Evolutionary conservation across 306 rosid genomes (phyloP).

Genomic region (Ceratonia siliqua): DNA sequence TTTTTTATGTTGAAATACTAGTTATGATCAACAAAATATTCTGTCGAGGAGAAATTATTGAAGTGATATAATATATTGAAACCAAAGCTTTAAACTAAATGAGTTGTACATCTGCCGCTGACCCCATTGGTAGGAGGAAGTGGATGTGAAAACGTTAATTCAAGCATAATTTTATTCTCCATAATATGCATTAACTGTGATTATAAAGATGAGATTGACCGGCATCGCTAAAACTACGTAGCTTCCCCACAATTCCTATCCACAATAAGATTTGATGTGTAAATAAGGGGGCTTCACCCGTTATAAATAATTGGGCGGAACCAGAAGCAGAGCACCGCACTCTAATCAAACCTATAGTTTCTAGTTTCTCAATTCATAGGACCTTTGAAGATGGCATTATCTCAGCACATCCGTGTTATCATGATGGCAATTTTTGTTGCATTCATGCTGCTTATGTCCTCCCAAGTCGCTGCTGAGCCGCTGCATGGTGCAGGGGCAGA

Average conservation of each 20-base stretch:
- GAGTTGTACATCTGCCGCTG: too few species aligned
- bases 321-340: background rate
- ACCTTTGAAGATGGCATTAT: background rate
- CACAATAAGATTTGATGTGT: too few species aligned
- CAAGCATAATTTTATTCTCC: background rate
- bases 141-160: background rate
- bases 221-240: background rate
- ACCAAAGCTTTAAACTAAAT: too few species aligned
- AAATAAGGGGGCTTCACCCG: too few species aligned
- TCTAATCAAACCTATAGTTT: background rate
- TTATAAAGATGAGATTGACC: background rate
- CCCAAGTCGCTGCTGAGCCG: background rate
- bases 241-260: too few species aligned
- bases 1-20: too few species aligned
- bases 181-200: background rate
- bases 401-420: background rate
- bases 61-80: too few species aligned
- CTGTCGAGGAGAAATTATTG: too few species aligned
- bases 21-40: too few species aligned
- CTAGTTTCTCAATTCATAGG: background rate
- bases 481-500: background rate
- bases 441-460: background rate
- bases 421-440: constrained; percentile 7
- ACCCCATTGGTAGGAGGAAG: too few species aligned
- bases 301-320: background rate